Evolutionary conservation across 176 grass and related monocot species (phyloP), one percentile per base, ranked within the genome.

Genomic region (Bothriochloa decipiens): DNA sequence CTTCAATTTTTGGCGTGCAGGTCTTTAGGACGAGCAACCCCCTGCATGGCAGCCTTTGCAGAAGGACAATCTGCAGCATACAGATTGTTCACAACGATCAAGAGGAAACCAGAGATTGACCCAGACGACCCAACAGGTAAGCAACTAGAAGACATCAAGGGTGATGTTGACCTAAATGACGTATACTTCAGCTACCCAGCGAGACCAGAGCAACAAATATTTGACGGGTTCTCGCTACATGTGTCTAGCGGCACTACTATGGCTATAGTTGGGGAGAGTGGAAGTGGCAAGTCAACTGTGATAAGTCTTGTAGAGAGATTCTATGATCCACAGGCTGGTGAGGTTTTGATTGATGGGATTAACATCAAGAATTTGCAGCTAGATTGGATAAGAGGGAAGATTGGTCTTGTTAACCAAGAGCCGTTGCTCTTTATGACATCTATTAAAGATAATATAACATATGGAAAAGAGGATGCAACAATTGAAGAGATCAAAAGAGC

Each of bases 191-290:
- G 92, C 65, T 92, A 92, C 85, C 94, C 95, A 70, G 83, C 95
- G 60, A 94, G 95, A 75, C 88, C 92, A 28, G 86, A 94, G 26
- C 80, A 94, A 37, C 86, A 81, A 43, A 92, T 97, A 92, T 90
- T 97, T 72, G 85, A 89, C 83, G 95, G 88, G 87, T 94, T 94
- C 75, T 97, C 90, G 64, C 73, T 97, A 37, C 81, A 67, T 42
- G 86, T 97, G 36, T 20, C 88, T 23, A 92, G 77, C 22, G 90
- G 95, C 66, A 92, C 71, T 15, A 94, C 92, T 81, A 18, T 70
- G 84, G 89, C 92, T 49, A 91, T 97, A 58, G 95, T 97, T 84
- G 95, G 95, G 82, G 92, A 95, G 68, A 97, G 95, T 85, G 95
- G 92, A 78, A 94, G 95, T 72, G 95, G 95, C 11, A 97, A 97